Base-by-base conservation (phyloP, 768 basidiomycete genomes). In the Gyrodon lividus region DNA sequence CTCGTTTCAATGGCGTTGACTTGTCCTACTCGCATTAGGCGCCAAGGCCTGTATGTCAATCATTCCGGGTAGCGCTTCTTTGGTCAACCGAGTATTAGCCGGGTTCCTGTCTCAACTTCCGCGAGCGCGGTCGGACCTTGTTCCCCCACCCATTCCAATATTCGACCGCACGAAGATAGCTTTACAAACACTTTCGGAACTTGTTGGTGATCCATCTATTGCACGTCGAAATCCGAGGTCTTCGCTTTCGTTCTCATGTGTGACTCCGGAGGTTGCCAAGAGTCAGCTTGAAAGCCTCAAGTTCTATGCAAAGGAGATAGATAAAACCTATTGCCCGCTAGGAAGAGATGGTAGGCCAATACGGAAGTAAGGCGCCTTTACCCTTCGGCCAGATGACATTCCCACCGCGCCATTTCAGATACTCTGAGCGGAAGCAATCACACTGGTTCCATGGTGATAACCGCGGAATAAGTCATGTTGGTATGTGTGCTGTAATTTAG, bases 241-340 rank as follows among this genome's bases (percentile, higher is more conserved):
- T 5, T 72, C 82, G 2, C 70, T 89, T 44, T 88, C 86, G 6
- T 90, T 90, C 60, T 86, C 79, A 10, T 82, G 82, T 57, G 73
- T 86, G 28, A 56, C 83, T 0, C 70, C 71, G 8, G 81, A 84
- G 5, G 68, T 79, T 7, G 65, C 77, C 23, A 70, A 76, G 62
- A 74, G 69, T 14, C 87, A 89, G 61, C 67, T 69, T 0, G 79
- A 82, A 22, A 64, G 71, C 30, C 63, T 86, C 47, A 63, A 59
- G 38, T 68, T 72, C 35, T 86, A 82, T 51, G 64, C 67, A 12
- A 76, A 73, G 46, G 78, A 75, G 19, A 59, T 74, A 19, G 63
- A 70, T 4, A 61, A 64, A 1, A 78, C 82, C 3, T 83, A 84
- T 51, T 77, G 77, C 37, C 86, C 87, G 0, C 66, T 84, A 1